Percentiles rank a stretch among this genome's conserved stretches.
phyloP scores from a whole-genome alignment of 169 alveolate genomes.

The Eimeria zaria region DNA sequence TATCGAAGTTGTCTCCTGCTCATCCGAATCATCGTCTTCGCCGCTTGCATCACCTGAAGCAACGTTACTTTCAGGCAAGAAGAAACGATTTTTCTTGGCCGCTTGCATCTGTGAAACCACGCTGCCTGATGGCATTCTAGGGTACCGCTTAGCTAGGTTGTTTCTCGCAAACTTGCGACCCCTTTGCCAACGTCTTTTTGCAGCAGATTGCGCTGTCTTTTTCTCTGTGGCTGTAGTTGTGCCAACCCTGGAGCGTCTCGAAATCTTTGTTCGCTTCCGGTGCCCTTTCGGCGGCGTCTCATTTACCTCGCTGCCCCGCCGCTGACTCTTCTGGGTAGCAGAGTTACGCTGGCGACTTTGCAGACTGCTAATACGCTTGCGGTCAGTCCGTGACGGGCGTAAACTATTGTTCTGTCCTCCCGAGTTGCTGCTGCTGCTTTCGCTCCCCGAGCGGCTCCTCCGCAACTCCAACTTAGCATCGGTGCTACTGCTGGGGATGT shows the following conservation, averaged over 20 bases:
- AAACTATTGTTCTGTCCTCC: not conserved
- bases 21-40: constrained; percentile 25
- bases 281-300: constrained; percentile 19
- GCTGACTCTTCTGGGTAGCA: not conserved
- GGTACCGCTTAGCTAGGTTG: not conserved
- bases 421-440: constrained; percentile 34
- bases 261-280: constrained; percentile 1
- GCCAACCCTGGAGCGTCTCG: not conserved
- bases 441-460: constrained; percentile 6
- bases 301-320: constrained; percentile 33
- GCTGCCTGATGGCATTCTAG: not conserved
- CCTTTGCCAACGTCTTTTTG: not conserved
- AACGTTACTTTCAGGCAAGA: constrained; percentile 8
- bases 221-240: not conserved
- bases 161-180: not conserved
- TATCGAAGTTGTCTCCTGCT: not conserved
- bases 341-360: not conserved
- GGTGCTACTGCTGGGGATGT: not conserved
- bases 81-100: not conserved
- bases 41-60: constrained; percentile 34
- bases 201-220: not conserved
- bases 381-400: not conserved
- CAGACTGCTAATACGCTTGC: not conserved
- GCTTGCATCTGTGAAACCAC: not conserved
- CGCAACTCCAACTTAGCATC: not conserved